Evolutionary conservation across 768 basidiomycete genomes (phyloP).

Genomic region (Leccinum sublutescens): DNA sequence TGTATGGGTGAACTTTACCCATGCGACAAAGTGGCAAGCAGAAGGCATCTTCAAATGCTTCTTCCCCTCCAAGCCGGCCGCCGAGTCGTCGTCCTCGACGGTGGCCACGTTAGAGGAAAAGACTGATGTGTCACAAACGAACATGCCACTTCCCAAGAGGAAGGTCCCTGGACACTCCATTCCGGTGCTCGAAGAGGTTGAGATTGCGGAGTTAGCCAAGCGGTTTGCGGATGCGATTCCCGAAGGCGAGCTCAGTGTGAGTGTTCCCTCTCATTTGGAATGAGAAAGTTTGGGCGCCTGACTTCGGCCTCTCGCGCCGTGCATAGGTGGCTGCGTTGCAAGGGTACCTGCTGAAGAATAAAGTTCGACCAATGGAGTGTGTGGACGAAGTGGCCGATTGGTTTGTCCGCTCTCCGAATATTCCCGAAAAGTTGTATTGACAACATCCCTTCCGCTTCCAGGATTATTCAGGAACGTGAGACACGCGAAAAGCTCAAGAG

Average conservation of each 20-base stretch:
- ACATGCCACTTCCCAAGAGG: slow-evolving; percentile 65
- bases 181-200: slow-evolving; percentile 70
- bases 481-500: slow-evolving; percentile 82
- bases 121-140: slow-evolving; percentile 58
- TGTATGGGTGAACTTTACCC: slow-evolving; percentile 88
- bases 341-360: slow-evolving; percentile 86
- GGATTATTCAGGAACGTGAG: slow-evolving; percentile 75
- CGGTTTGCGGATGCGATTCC: slow-evolving; percentile 81
- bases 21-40: slow-evolving; percentile 90
- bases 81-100: slow-evolving; percentile 6
- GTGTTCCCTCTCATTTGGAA: slow-evolving; percentile 25
- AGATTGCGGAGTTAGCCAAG: slow-evolving; percentile 76
- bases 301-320: neutral
- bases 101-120: slow-evolving; percentile 15
- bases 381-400: slow-evolving; percentile 79
- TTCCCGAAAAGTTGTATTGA: slow-evolving; percentile 4
- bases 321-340: slow-evolving; percentile 76
- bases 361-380: slow-evolving; percentile 83
- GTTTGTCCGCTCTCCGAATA: slow-evolving; percentile 34
- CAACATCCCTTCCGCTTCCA: slow-evolving; percentile 16
- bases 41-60: slow-evolving; percentile 93
- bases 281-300: neutral
- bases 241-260: slow-evolving; percentile 83
- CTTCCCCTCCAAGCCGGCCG: slow-evolving; percentile 64
- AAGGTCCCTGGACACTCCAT: slow-evolving; percentile 56